Evolutionary conservation across 1,284 basidiomycete genomes (phyloP), one percentile per base, ranked within the genome.

Genomic region (Stygiomarasmius scandens): DNA sequence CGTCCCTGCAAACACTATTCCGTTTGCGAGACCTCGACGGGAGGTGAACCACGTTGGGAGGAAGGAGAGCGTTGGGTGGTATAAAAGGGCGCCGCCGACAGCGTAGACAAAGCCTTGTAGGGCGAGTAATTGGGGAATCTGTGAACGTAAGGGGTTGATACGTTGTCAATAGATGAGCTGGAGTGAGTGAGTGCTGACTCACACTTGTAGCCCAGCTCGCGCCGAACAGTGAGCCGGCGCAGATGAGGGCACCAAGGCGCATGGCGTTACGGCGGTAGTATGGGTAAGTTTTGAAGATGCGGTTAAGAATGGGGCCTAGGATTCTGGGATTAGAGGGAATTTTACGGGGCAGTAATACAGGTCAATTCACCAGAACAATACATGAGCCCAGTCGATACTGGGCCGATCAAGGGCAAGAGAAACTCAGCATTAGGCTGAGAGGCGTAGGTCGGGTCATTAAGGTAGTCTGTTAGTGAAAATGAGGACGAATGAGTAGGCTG

Each of bases 31-130:
- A 0, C 78, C 78, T 19, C 76, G 62, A 0, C 71, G 68, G 2
- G 58, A 60, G 22, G 75, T 67, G 57, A 80, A 80, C 78, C 78
- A 80, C 54, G 79, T 77, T 0, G 72, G 69, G 55, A 80, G 63
- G 59, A 70, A 76, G n/a, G 68, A 71, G 16, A 78, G 67, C 27
- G 66, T 68, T 1, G 74, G 71, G 8, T 67, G 63, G 59, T 74
- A 77, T 1, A 77, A 56, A 20, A 78, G 52, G 5, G 72, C 74
- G 25, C 72, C 74, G 6, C 74, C 75, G 36, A 77, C 56, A 4
- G 69, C 72, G 56, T 77, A 78, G 2, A 77, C 50, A 5, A 74
- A 62, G 19, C 76, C 77, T 65, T 79, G 75, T 2, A 77, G 62
- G 23, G 68, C 57, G 14, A 79, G 54, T 0, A 79, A 66, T 6